Conservation (phyloP, 345 rosid genomes). For the Lenwebbia sp. region DNA sequence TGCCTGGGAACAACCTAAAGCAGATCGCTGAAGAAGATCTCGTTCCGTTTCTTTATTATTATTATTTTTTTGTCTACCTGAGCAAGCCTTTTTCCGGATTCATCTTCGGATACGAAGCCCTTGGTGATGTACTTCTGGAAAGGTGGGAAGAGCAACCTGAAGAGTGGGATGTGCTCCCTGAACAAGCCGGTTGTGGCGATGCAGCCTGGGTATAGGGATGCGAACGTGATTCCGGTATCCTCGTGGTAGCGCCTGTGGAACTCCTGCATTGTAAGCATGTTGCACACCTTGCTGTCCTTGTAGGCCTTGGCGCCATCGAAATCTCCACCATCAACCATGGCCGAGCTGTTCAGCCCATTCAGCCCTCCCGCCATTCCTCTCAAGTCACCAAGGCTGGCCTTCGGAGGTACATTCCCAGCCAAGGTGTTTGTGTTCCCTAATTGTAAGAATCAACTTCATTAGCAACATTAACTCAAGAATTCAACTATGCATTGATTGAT, state of each 20-base stretch:
- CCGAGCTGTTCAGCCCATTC: slow-evolving; percentile 56
- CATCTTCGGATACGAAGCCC: slow-evolving; percentile 89
- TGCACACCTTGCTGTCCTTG: slow-evolving; percentile 98
- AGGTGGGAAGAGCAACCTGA: slow-evolving; percentile 86
- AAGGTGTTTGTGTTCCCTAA: slow-evolving; percentile 90
- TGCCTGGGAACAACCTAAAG: not conserved
- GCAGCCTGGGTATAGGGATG: slow-evolving; percentile 97
- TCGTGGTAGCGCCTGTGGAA: slow-evolving; percentile 91
- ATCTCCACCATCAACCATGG: slow-evolving; percentile 93
- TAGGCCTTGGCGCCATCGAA: slow-evolving; percentile 97
- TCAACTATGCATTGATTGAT: not conserved
- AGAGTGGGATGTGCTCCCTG: slow-evolving; percentile 91
- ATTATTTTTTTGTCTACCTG: slow-evolving; percentile 39
- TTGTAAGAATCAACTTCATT: not conserved
- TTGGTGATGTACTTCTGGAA: slow-evolving; percentile 97
- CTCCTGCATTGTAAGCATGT: slow-evolving; percentile 95
- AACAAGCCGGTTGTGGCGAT: slow-evolving; percentile 96
- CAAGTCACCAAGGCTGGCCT: slow-evolving; percentile 90
- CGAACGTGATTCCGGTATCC: slow-evolving; percentile 74
- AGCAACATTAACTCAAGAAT: not conserved
- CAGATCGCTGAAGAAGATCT: not conserved
- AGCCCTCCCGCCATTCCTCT: slow-evolving; percentile 87
- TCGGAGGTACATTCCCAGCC: slow-evolving; percentile 98
- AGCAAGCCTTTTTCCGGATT: slow-evolving; percentile 88
- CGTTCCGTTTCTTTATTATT: not conserved